Evolutionary conservation across 306 rosid species (phyloP).

Genomic region (Cajanus cajan): DNA sequence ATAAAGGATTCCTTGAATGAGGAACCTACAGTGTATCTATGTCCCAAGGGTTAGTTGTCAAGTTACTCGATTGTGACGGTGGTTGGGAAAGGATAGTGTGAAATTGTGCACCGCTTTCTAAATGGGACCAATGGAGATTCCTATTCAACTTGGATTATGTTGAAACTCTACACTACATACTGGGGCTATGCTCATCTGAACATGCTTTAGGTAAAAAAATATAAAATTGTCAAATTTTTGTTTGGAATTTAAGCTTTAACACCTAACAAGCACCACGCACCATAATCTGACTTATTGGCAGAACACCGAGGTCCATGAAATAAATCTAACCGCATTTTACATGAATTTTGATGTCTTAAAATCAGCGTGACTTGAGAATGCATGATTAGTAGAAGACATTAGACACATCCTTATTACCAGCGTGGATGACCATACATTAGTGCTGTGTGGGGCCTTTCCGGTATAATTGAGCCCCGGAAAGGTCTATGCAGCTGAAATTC

Average conservation of each 20-base stretch:
- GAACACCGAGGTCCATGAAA: background rate
- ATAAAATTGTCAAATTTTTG: background rate
- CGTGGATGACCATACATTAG: constrained; percentile 9
- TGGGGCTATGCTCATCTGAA: background rate
- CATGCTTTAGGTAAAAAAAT: constrained; percentile 3
- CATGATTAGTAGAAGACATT: constrained; percentile 18
- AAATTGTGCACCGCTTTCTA: background rate
- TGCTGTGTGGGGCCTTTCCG: constrained; percentile 32
- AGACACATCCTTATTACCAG: constrained; percentile 26
- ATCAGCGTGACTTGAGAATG: background rate
- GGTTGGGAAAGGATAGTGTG: background rate
- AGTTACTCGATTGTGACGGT: constrained; percentile 8
- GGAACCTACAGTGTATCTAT: background rate
- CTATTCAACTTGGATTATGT: background rate
- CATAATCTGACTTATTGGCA: constrained; percentile 19
- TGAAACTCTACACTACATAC: background rate
- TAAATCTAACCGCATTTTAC: background rate
- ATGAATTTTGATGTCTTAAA: background rate
- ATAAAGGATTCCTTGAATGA: background rate
- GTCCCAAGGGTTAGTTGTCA: constrained; percentile 18
- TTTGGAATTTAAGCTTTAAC: background rate
- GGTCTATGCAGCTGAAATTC: constrained; percentile 20
- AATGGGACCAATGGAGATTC: constrained; percentile 9
- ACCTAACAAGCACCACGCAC: background rate
- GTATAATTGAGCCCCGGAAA: constrained; percentile 26